Base-by-base conservation (phyloP, 1,284 basidiomycete species). In the Phaffia rhodozyma region DNA sequence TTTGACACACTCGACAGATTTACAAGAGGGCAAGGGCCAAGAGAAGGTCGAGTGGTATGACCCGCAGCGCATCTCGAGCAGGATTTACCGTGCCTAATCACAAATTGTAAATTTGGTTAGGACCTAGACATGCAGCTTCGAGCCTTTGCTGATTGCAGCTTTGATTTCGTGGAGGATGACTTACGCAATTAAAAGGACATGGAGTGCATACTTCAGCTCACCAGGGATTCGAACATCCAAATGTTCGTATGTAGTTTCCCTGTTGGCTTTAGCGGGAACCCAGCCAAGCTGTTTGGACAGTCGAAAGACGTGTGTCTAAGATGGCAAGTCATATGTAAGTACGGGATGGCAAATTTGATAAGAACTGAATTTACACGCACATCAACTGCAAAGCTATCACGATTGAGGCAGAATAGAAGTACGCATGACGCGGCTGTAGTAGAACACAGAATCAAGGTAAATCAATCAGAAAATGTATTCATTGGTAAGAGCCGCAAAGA, bases 331-430 rank as follows among this genome's bases (percentile, higher is more conserved):
- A 16, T 43, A 11, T 43, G 16, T 43, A 43, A 43, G 38, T 43
- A 43, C 13, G 38, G 16, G 38, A 43, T 43, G 38, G 2, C 13
- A 43, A 43, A 2, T 43, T 43, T 16, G 16, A 7, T 2, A 7
- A 43, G 38, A 16, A 43, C 16, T 7, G 16, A 43, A 16, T 16
- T 43, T 2, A 7, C 16, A 43, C 38, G 38, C 13, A 43, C 38
- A 43, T 89, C 86, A 59, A 89, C 86, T 0, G 87, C 86, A 70
- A 89, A 88, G 1, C 83, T 83, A 63, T 85, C 79, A 20, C 86
- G 76, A 0, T 83, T 83, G 25, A 89, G 77, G 70, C 85, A 86
- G 72, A 89, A 88, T n/a, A 88, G 77, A 20, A 87, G 73, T 0
- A 89, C 86, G 70, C 87, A 89, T 5, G 83, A 83, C 0, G 86